Evolutionary conservation across 129 eudicot species (phyloP).

Genomic region (Helianthus annuus): HanXRQr2.0-SUNRISE NC_035440.2:8699359-8699858

Average conservation of each 20-base stretch:
- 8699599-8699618: neutral
- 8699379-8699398: neutral
- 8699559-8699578: no score
- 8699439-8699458: no score
- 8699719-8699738: neutral
- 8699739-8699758: neutral
- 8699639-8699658: neutral
- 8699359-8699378: no score
- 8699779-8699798: neutral
- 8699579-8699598: no score
- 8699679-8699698: neutral
- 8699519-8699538: no score
- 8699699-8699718: neutral
- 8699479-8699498: no score
- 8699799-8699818: neutral
- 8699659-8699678: neutral
- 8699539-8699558: no score
- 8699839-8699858: no score
- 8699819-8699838: neutral
- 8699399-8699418: no score
- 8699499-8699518: no score
- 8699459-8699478: no score
- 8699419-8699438: no score
- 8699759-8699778: neutral
- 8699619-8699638: neutral